Evolutionary conservation across 768 basidiomycete species (phyloP).

Genomic region (Lentinula sp.): DNA sequence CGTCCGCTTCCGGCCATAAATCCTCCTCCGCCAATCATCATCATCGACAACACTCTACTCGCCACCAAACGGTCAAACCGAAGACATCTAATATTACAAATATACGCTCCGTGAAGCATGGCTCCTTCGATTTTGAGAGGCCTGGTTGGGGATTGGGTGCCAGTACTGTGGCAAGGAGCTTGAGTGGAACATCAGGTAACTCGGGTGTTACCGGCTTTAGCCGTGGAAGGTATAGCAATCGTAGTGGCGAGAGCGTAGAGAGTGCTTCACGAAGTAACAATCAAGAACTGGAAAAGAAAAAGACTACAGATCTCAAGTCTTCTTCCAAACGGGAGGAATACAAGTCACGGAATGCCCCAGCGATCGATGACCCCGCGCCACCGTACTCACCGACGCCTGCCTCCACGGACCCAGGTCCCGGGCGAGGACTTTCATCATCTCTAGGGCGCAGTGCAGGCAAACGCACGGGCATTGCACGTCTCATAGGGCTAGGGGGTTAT

Average conservation of each 20-base stretch:
- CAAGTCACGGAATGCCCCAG: not conserved
- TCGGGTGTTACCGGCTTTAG: conserved; percentile 12
- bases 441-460: conserved; percentile 50
- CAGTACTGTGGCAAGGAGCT: conserved; percentile 15
- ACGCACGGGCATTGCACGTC: conserved; percentile 25
- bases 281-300: not conserved
- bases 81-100: conserved; percentile 16
- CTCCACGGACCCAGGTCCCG: conserved; percentile 1
- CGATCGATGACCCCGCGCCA: conserved; percentile 31
- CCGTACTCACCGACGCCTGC: conserved; percentile 21
- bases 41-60: not conserved
- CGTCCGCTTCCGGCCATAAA: not conserved
- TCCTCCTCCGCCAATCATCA: not conserved
- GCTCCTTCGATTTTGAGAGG: conserved; percentile 74
- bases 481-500: conserved; percentile 23
- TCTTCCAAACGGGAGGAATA: conserved; percentile 6
- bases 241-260: conserved; percentile 19
- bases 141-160: conserved; percentile 41
- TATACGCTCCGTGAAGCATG: conserved; percentile 51
- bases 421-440: conserved; percentile 35
- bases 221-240: conserved; percentile 19
- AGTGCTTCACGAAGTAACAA: not conserved
- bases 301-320: not conserved
- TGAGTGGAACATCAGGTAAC: conserved; percentile 7
- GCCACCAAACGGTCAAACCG: not conserved